Percentiles rank a stretch among this genome's conserved stretches.
Evolutionary conservation across 1,284 basidiomycete species (phyloP).

Genomic region (Fomitopsis schrenkii): DNA sequence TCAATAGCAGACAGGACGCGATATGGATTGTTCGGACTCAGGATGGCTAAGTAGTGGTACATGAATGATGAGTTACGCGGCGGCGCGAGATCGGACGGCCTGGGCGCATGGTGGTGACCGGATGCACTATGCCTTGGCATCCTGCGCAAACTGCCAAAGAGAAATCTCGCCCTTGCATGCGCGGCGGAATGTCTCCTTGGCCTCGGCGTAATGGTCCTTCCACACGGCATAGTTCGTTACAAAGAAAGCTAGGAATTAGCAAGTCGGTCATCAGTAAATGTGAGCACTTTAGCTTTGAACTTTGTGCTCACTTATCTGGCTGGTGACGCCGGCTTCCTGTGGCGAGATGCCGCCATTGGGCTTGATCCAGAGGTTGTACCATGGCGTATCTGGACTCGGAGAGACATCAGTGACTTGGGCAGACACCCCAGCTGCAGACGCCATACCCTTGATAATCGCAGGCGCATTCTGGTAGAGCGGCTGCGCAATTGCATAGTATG

Average conservation of each 20-base stretch:
- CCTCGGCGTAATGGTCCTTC: conserved; percentile 6
- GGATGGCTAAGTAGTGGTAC: too few relatives aligned
- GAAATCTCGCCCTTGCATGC: conserved; percentile 2
- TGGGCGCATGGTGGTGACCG: too few relatives aligned
- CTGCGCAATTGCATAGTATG: neutral
- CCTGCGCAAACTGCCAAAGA: neutral
- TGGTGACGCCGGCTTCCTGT: neutral
- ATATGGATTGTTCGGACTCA: too few relatives aligned
- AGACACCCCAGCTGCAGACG: neutral
- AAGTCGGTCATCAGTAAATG: too few relatives aligned
- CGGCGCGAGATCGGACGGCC: too few relatives aligned
- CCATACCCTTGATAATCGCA: neutral
- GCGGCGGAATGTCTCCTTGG: conserved; percentile 1
- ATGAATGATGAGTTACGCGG: too few relatives aligned
- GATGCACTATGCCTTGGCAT: neutral
- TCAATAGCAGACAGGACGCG: too few relatives aligned
- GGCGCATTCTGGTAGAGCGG: neutral
- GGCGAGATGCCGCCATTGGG: neutral
- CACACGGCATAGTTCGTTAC: conserved; percentile 1
- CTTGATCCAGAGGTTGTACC: conserved; percentile 7
- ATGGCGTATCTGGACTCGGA: neutral
- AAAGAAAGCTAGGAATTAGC: conserved; percentile 3
- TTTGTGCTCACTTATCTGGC: neutral
- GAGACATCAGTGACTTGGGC: neutral
- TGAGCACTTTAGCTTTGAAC: neutral